Evolutionary conservation across 2,329 filamentous ascomycete genomes (phyloP).

Genomic region (Trichoderma endophyticum): DNA sequence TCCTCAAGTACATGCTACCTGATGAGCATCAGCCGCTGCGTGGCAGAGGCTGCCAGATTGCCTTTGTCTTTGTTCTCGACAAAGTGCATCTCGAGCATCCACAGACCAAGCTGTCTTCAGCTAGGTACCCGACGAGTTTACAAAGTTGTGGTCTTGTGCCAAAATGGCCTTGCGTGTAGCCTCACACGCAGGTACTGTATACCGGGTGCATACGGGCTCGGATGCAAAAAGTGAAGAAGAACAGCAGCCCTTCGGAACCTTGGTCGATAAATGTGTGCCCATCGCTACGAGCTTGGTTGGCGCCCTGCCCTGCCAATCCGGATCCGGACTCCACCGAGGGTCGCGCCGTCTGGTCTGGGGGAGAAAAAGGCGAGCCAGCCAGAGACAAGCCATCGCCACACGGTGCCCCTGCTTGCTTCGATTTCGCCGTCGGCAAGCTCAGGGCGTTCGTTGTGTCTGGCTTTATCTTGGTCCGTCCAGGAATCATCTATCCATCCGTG

Average conservation of each 20-base stretch:
- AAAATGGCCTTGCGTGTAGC: background rate
- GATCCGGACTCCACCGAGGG: slow-evolving; percentile 36
- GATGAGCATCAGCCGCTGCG: background rate
- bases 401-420: slow-evolving; percentile 24
- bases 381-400: slow-evolving; percentile 29
- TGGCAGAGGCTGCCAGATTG: background rate
- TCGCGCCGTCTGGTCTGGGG: slow-evolving; percentile 25
- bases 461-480: background rate
- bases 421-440: background rate
- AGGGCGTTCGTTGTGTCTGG: background rate
- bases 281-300: slow-evolving; percentile 14
- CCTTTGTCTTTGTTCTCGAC: background rate
- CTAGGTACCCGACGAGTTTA: background rate
- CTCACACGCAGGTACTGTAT: background rate
- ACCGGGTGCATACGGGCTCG: background rate
- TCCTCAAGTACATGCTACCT: background rate
- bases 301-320: slow-evolving; percentile 22
- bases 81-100: background rate
- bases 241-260: background rate
- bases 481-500: background rate
- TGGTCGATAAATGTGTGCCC: background rate
- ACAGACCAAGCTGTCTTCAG: background rate
- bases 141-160: background rate
- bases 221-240: background rate
- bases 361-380: slow-evolving; percentile 24